Evolutionary conservation across 441 rosid species (phyloP), one percentile per base, ranked within the genome.

Genomic region (Euphorbia schlechtendalii): DNA sequence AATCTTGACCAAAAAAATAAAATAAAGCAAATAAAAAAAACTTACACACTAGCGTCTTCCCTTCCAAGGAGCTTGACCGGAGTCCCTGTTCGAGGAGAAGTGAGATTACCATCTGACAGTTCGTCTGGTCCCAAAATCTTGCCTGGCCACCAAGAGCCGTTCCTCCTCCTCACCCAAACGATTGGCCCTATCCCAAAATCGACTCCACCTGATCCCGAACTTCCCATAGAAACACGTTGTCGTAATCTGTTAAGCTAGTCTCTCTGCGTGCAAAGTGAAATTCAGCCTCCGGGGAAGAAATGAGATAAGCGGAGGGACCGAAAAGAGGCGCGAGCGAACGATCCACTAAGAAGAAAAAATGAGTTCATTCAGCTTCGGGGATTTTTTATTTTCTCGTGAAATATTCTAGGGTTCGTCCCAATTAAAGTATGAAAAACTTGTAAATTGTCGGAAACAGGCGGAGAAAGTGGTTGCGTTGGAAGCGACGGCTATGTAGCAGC

Each of bases 71-170:
- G 96, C 75, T 94, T 94, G 71, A 94, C 99, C 1, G 97, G 99
- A 71, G 99, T 91, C 22, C 98, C 98, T 22, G 98, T 80, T 49
- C 96, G 80, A 10, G 98, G 94, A 48, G 98, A 91, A 5, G 88
- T 80, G 65, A 94, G 85, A 56, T 82, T 85, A 59, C 86, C 73
- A 21, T 85, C 77, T 18, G 87, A 75, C 63, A 91, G 84, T 80
- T 94, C 96, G 34, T 91, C 96, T 0, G 86, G 82, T 8, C 88
- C 92, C 21, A 87, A 75, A 69, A 94, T 91, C 82, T 77, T 89
- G 58, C 98, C 96, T 0, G 99, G 98, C 99, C 99, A 94, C 99
- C 99, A 94, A 1, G 99, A 94, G 12, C 98, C 99, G 61, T 94
- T 94, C 77, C 98, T 89, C 73, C 98, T 76, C 61, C 99, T 82